phyloP scores from a whole-genome alignment of 2,329 filamentous ascomycete species.

The Cercospora sesami region DNA sequence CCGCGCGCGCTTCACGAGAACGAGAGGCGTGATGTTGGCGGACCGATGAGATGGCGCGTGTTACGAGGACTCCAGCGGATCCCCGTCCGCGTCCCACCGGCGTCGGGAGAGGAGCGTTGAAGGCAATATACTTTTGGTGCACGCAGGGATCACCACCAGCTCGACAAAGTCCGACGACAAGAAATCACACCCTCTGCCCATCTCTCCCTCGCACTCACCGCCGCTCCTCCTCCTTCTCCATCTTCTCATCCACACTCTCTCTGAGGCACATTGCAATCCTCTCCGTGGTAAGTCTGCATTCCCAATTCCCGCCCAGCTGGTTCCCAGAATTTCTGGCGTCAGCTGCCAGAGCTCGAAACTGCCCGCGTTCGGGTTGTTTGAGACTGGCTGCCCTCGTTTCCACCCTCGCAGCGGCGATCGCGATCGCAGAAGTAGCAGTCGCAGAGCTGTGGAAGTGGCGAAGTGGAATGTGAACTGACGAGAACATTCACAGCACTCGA shows the following conservation, averaged over 20 bases:
- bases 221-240: neutral
- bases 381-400: neutral
- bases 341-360: constrained; percentile 7
- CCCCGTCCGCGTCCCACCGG: constrained; percentile 4
- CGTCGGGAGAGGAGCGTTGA: constrained; percentile 5
- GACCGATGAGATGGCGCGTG: constrained; percentile 1
- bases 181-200: neutral
- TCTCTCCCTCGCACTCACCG: neutral
- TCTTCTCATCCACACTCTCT: neutral
- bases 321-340: neutral
- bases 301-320: neutral
- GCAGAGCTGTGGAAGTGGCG: neutral
- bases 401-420: neutral
- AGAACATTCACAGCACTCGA: neutral
- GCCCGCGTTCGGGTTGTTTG: constrained; percentile 8
- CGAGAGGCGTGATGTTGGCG: neutral
- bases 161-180: constrained; percentile 5
- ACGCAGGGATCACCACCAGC: constrained; percentile 7
- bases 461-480: neutral
- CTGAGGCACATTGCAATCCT: neutral
- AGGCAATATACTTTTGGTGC: neutral
- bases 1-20: neutral
- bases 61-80: neutral
- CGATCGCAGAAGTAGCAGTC: neutral
- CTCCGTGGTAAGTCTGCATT: constrained; percentile 7